A percentile compares a stretch with the other conserved stretches of the same genome.
These are phyloP conservation scores for Cavenderia fasciculata DNA, from an alignment of 78 protist species.

Conservation along the genomic window DNA sequence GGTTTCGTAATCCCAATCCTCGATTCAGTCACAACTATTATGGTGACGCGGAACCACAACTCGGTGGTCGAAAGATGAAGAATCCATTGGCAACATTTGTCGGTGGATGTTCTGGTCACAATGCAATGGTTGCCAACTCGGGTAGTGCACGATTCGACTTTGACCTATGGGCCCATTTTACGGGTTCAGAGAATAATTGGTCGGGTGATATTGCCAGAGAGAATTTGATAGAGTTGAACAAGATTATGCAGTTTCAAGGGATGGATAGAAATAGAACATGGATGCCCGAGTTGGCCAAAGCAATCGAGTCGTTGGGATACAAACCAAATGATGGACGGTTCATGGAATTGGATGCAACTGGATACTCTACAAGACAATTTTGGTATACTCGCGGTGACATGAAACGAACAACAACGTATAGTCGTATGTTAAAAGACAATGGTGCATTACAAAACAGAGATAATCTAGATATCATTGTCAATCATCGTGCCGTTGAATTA, in stretches of 20 bases:
- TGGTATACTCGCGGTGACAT: too few species aligned
- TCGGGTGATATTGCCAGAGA: neutral
- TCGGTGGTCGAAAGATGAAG: too few species aligned
- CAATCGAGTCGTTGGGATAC: neutral
- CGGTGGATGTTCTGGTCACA: constrained; percentile 2
- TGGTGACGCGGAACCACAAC: neutral
- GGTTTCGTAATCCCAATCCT: neutral
- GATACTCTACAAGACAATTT: neutral
- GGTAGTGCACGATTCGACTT: neutral
- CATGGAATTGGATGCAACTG: neutral
- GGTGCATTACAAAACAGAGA: too few species aligned
- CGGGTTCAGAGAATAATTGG: neutral
- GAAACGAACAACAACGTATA: neutral
- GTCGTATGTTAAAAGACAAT: neutral
- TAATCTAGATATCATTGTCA: neutral
- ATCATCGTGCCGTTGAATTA: neutral
- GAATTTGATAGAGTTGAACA: neutral
- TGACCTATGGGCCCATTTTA: neutral
- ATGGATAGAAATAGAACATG: neutral
- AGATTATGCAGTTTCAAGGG: neutral
- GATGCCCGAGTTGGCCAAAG: neutral
- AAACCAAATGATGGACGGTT: too few species aligned
- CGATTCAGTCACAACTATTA: neutral
- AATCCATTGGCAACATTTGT: neutral
- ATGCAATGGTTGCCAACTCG: neutral